Evolutionary conservation across 495 filamentous ascomycete species (phyloP).

Genomic region (Penicillium lividum): DNA sequence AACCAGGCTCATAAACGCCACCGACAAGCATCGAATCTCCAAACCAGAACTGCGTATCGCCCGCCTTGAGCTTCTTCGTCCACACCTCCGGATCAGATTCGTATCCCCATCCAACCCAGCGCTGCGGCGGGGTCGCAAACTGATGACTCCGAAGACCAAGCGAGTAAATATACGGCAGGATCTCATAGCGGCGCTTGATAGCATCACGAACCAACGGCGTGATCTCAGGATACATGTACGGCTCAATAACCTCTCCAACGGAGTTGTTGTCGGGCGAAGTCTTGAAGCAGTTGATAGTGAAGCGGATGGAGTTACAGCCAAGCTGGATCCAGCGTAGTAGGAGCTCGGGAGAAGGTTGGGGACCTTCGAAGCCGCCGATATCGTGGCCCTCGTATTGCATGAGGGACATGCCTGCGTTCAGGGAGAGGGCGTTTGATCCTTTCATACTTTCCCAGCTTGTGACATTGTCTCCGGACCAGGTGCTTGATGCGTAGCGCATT

Average conservation of each 20-base stretch:
- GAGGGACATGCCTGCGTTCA: conserved; percentile 66
- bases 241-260: conserved; percentile 69
- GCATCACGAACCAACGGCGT: conserved; percentile 58
- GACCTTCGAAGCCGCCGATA: conserved; percentile 72
- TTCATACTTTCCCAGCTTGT: conserved; percentile 70
- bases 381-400: conserved; percentile 69
- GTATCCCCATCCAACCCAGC: conserved; percentile 70
- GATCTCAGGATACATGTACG: conserved; percentile 70
- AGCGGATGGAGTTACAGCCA: conserved; percentile 66
- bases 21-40: conserved; percentile 65
- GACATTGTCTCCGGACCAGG: conserved; percentile 68
- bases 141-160: conserved; percentile 60
- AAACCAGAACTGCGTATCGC: conserved; percentile 71
- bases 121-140: conserved; percentile 58
- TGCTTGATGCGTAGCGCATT: conserved; percentile 63
- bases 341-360: conserved; percentile 65
- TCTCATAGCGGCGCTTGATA: conserved; percentile 67
- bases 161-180: conserved; percentile 69
- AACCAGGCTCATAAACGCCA: conserved; percentile 63
- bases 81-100: conserved; percentile 64
- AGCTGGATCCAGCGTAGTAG: conserved; percentile 71
- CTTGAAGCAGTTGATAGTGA: conserved; percentile 77
- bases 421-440: conserved; percentile 63
- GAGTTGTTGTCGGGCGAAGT: conserved; percentile 60
- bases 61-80: conserved; percentile 52